Evolutionary conservation across 495 filamentous ascomycete species (phyloP), one percentile per base, ranked within the genome.

Genomic region (Aspergillus panamensis): DNA sequence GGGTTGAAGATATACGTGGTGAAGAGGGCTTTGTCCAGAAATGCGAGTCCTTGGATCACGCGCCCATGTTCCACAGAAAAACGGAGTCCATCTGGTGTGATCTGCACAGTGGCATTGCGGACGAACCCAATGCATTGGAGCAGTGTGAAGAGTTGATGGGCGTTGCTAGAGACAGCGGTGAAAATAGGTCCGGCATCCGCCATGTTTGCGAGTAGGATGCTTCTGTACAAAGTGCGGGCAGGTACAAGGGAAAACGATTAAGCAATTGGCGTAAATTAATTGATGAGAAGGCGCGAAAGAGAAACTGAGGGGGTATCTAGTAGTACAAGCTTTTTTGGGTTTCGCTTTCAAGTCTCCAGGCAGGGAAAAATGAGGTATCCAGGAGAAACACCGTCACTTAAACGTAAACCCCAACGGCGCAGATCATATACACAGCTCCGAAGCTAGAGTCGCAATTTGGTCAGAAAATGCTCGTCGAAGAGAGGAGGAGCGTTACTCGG

Each of bases 391-490:
- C 76, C 31, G 55, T 56, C 51, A 60, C 69, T 78, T 85, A 98
- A 74, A 98, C 94, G 86, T 98, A 98, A 68, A 98, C 95, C 67
- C 94, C 94, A 69, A 92, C 94, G 20, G 91, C 94, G 74, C 94
- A 98, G 69, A 98, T 97, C 86, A 96, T 93, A 80, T 90, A 96
- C 19, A 97, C 91, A 45, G 93, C 89, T 60, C 95, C 94, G 71
- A 97, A 91, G 42, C 94, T 98, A 68, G 3, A 51, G 9, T 6
- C 57, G 32, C 67, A 48, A 14, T 9, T 43, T 40, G 13, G 58
- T 55, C 60, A 67, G 63, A 44, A 12, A 29, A 35, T 44, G 44
- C 10, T 8, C 47, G 53, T 55, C 10, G 33, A 12, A 19, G 45
- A 31, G 9, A 16, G 37, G 32, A n/a, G 40, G 33, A 25, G 25